Evolutionary conservation across 176 grass and related monocot genomes (phyloP), one percentile per base, ranked within the genome.

Genomic region (Zizania latifolia): DNA sequence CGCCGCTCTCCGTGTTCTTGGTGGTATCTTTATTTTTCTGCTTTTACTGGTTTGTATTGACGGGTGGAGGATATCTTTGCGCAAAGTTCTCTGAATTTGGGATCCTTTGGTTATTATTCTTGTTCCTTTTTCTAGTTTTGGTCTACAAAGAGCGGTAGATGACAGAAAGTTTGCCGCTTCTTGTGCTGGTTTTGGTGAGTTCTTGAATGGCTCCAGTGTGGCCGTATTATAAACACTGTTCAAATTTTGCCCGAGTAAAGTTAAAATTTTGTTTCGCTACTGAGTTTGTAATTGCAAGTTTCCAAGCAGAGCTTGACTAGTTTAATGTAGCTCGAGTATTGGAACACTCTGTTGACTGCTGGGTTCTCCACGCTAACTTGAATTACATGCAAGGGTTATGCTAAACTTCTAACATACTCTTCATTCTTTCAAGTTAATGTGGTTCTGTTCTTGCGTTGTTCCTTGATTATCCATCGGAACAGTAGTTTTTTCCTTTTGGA

Each of bases 1-100:
- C 28, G 58, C 67, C 46, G 37, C 75, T 73, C 75, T 58, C 35
- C 53, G 66, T 78, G 43, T 72, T 55, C 55, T 79, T 23, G 67
- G 36, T 71, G 37, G 79, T 45, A 58, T 80, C 80, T 74, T 16
- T 5, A 30, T 21, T 23, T 16, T 66, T 73, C 5, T 23, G 36
- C 65, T 72, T 8, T 32, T 26, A 35, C 1, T 22, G 17, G 32
- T 74, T 50, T 67, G 59, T 53, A 53, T 53, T 74, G 6, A 19
- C 67, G 29, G 26, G 17, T 8, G 50, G 69, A 78, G 36, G 82
- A 62, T 19, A 58, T 64, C 75, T 80, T 74, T 39, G 28, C n/a
- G 44, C 39, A 10, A 53, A 39, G 22, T 43, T 29, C 27, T 71
- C 74, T 28, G 4, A 54, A 21, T 66, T 43, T 50, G 7, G 32